These are phyloP conservation scores for Trichoderma oligosporum DNA, from an alignment of 2,329 filamentous ascomycete genomes.

Conservation along the genomic window DNA sequence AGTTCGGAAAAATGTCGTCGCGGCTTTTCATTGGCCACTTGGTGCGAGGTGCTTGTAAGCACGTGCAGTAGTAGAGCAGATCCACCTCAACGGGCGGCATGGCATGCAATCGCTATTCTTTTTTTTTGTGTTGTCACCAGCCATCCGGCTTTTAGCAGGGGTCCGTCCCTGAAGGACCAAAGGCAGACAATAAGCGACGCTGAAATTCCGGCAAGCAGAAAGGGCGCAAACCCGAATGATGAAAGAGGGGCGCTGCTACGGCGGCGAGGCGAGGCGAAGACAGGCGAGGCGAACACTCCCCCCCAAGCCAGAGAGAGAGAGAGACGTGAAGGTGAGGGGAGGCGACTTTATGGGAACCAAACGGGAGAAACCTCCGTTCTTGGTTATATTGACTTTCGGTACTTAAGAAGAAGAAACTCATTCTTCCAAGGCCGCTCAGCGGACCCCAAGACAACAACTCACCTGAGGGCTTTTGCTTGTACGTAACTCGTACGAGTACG, in stretches of 20 bases:
- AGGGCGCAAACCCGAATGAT: no score
- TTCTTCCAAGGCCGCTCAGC: no score
- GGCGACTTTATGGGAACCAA: no score
- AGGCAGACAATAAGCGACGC: background rate
- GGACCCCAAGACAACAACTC: background rate
- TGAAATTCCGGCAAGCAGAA: no score
- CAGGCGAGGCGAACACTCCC: no score
- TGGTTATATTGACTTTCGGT: no score
- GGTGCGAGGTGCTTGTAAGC: background rate
- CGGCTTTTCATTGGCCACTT: background rate
- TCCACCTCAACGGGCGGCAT: constrained; percentile 1
- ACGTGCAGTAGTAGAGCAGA: constrained; percentile 7
- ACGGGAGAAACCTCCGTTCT: no score
- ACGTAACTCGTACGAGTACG: constrained; percentile 9
- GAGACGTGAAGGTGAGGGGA: no score
- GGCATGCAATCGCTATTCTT: background rate
- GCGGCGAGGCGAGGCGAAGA: no score
- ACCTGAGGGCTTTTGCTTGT: background rate
- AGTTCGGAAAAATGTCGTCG: constrained; percentile 1
- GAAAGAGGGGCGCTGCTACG: no score
- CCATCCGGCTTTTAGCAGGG: background rate
- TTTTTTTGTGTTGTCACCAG: background rate
- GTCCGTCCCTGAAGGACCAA: background rate
- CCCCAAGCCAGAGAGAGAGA: no score
- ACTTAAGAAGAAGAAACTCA: no score